A percentile compares a stretch with the other conserved stretches of the same genome.
These are phyloP conservation scores for Trichoderma semiorbis DNA, from an alignment of 2,329 filamentous ascomycete genomes.

Conservation along the genomic window DNA sequence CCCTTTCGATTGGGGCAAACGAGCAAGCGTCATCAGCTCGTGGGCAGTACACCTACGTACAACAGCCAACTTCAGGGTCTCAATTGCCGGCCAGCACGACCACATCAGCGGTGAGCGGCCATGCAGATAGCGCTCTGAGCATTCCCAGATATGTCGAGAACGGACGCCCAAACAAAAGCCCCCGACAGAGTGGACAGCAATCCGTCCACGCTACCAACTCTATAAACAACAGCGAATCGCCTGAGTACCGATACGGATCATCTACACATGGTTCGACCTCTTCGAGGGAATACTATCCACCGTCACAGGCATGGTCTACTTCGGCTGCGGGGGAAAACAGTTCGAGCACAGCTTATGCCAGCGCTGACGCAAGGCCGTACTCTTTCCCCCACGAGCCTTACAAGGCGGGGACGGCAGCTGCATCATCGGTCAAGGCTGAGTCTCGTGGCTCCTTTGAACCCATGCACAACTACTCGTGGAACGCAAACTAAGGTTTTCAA, in stretches of 20 bases:
- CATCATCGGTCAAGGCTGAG: constrained; percentile 33
- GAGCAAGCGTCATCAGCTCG: constrained; percentile 47
- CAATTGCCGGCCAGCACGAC: constrained; percentile 44
- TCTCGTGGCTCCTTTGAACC: constrained; percentile 45
- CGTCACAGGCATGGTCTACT: constrained; percentile 51
- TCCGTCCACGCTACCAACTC: constrained; percentile 51
- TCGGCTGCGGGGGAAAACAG: constrained; percentile 46
- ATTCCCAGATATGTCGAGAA: constrained; percentile 58
- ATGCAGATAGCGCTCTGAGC: constrained; percentile 44
- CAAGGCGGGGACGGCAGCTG: constrained; percentile 32
- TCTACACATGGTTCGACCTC: constrained; percentile 27
- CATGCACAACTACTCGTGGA: constrained; percentile 58
- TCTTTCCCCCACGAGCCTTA: constrained; percentile 48
- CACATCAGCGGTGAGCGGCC: constrained; percentile 32
- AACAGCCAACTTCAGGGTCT: constrained; percentile 48
- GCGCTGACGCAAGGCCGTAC: constrained; percentile 47
- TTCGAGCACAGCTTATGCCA: constrained; percentile 44
- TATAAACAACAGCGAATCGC: constrained; percentile 46
- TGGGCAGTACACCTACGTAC: constrained; percentile 54
- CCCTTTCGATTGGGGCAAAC: constrained; percentile 47
- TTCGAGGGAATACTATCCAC: constrained; percentile 52
- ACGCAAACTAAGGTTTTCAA: constrained; percentile 37
- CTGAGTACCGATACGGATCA: constrained; percentile 57
- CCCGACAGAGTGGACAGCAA: constrained; percentile 51
- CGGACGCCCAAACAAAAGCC: constrained; percentile 54